These are phyloP conservation scores for Pichia sp. DNA, from an alignment of 1,139 yeast species.

Conservation along the genomic window DNA sequence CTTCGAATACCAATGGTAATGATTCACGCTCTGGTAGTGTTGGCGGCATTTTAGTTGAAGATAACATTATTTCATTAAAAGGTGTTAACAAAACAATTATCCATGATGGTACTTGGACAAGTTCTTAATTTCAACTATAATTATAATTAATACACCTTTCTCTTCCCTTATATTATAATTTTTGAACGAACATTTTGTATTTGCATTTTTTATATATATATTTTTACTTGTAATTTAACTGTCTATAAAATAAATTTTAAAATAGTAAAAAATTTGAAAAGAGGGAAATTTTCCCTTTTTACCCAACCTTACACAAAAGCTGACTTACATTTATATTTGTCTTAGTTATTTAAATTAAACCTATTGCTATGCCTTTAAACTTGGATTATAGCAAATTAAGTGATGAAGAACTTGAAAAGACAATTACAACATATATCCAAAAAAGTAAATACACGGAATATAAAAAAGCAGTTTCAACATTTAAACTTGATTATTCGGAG, in stretches of 20 bases:
- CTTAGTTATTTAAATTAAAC: too few relatives aligned
- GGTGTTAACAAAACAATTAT: conserved; percentile 87
- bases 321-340: too few relatives aligned
- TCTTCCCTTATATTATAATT: too few relatives aligned
- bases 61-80: conserved; percentile 65
- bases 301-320: too few relatives aligned
- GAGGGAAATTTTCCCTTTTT: too few relatives aligned
- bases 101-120: conserved; percentile 16
- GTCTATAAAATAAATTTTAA: too few relatives aligned
- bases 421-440: not conserved
- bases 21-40: conserved; percentile 4
- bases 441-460: conserved; percentile 2
- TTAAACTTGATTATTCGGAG: not conserved
- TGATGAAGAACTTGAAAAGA: not conserved
- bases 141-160: too few relatives aligned
- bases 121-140: not conserved
- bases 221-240: too few relatives aligned
- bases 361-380: too few relatives aligned
- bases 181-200: too few relatives aligned
- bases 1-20: not conserved
- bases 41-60: conserved; percentile 61
- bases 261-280: too few relatives aligned
- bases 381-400: not conserved
- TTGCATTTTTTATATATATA: too few relatives aligned
- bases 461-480: not conserved